Evolutionary conservation across 495 filamentous ascomycete species (phyloP).

Genomic region (Neurospora terricola): DNA sequence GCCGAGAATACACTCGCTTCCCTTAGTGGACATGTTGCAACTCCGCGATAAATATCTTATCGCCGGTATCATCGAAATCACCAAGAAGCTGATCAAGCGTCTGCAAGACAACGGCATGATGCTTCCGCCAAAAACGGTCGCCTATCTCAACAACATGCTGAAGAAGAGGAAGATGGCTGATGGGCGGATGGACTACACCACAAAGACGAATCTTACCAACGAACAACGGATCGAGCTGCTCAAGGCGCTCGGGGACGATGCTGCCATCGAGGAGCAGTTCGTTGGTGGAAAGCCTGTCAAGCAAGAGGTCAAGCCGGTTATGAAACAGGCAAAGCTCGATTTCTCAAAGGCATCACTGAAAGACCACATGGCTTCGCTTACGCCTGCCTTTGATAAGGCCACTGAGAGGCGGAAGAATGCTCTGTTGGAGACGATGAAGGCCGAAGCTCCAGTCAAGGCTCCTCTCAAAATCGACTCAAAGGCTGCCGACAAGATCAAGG

Average conservation of each 20-base stretch:
- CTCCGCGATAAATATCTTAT: conserved; percentile 78
- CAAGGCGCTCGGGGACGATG: conserved; percentile 67
- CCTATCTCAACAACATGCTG: conserved; percentile 50
- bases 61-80: conserved; percentile 53
- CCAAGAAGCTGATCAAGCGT: conserved; percentile 61
- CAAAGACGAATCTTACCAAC: conserved; percentile 61
- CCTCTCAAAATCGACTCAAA: conserved; percentile 18
- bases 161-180: conserved; percentile 18
- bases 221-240: conserved; percentile 76
- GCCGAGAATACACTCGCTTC: conserved; percentile 53
- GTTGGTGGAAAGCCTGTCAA: conserved; percentile 42
- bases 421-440: conserved; percentile 6
- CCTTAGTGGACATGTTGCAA: conserved; percentile 72
- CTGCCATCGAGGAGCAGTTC: conserved; percentile 38
- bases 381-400: conserved; percentile 26
- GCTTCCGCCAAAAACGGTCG: conserved; percentile 48
- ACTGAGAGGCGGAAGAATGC: conserved; percentile 29
- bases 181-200: conserved; percentile 34
- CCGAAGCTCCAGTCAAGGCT: conserved; percentile 5
- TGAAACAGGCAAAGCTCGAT: conserved; percentile 60
- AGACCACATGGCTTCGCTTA: conserved; percentile 26
- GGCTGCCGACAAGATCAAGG: conserved; percentile 46
- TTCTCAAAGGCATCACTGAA: conserved; percentile 36
- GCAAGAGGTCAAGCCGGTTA: conserved; percentile 32
- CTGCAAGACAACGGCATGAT: conserved; percentile 60